A percentile compares a stretch with the other conserved stretches of the same genome.
These are phyloP conservation scores for Monosiga brevicollis DNA, from an alignment of 78 protist species.

Conservation along the genomic window DNA sequence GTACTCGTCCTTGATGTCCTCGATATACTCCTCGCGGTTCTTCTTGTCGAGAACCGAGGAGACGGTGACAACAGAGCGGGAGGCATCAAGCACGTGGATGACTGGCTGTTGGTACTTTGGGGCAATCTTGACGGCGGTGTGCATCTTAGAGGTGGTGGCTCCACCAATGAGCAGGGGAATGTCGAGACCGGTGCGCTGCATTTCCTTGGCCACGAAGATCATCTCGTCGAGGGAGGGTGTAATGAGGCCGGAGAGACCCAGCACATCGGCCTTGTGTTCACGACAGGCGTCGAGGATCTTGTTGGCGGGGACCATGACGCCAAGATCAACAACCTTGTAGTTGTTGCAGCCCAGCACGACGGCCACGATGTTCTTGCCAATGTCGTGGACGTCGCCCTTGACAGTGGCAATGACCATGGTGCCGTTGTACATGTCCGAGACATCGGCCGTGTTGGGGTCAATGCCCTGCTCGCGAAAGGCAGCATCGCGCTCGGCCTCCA, in stretches of 20 bases:
- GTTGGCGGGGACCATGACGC: slow-evolving; percentile 85
- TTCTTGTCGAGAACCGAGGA: slow-evolving; percentile 49
- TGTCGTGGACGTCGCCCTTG: slow-evolving; percentile 99
- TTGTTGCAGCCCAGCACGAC: slow-evolving; percentile 96
- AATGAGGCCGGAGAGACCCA: slow-evolving; percentile 96
- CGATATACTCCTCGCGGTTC: slow-evolving; percentile 41
- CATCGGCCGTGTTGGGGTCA: not conserved
- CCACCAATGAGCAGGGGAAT: slow-evolving; percentile 96
- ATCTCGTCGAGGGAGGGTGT: slow-evolving; percentile 98
- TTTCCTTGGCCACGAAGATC: slow-evolving; percentile 86
- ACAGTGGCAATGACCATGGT: slow-evolving; percentile 91
- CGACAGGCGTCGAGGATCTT: slow-evolving; percentile 67
- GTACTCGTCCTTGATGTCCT: slow-evolving; percentile 37
- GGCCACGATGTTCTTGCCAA: slow-evolving; percentile 97
- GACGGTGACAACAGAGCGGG: slow-evolving; percentile 75
- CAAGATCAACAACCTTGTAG: slow-evolving; percentile 80
- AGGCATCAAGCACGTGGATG: slow-evolving; percentile 92
- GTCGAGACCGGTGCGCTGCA: slow-evolving; percentile 67
- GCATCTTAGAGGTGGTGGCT: slow-evolving; percentile 94
- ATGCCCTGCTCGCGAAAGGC: not conserved
- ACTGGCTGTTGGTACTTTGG: slow-evolving; percentile 66
- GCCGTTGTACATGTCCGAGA: slow-evolving; percentile 35
- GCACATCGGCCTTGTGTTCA: slow-evolving; percentile 70
- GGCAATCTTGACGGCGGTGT: slow-evolving; percentile 94
- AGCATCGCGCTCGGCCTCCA: slow-evolving; percentile 76